Evolutionary conservation across 371 early-diverging fungal species (phyloP).

Genomic region (Mucor piriformis): DNA sequence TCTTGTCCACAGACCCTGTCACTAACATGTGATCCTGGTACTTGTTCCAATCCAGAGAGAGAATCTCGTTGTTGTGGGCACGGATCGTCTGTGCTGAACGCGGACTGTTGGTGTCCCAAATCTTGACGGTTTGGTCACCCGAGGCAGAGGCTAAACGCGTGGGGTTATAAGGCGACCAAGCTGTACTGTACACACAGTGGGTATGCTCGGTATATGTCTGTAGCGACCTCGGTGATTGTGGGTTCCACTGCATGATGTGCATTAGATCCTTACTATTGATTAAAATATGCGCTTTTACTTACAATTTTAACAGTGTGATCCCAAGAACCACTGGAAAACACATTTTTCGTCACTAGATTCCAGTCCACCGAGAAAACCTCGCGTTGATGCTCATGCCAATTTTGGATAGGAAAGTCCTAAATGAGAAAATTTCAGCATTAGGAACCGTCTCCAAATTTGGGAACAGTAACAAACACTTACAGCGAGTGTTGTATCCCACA

Average conservation of each 20-base stretch:
- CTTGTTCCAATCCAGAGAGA: slow-evolving; percentile 96
- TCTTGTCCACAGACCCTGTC: slow-evolving; percentile 87
- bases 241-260: slow-evolving; percentile 75
- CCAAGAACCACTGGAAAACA: slow-evolving; percentile 92
- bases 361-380: slow-evolving; percentile 94
- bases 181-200: slow-evolving; percentile 86
- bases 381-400: slow-evolving; percentile 92
- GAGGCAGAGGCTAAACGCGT: slow-evolving; percentile 85
- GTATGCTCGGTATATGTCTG: slow-evolving; percentile 85
- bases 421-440: background rate
- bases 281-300: slow-evolving; percentile 28
- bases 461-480: too few relatives aligned
- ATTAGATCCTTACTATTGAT: too few relatives aligned
- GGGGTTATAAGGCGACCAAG: slow-evolving; percentile 84
- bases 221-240: slow-evolving; percentile 76
- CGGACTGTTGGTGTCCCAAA: slow-evolving; percentile 85
- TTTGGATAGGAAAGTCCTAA: slow-evolving; percentile 86
- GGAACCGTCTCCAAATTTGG: too few relatives aligned
- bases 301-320: slow-evolving; percentile 93
- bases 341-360: slow-evolving; percentile 87
- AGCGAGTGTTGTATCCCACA: slow-evolving; percentile 85
- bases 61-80: slow-evolving; percentile 87
- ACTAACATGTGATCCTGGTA: slow-evolving; percentile 80
- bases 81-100: slow-evolving; percentile 72
- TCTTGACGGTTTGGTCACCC: slow-evolving; percentile 86